Percentiles rank a stretch among this genome's conserved stretches.
These are phyloP conservation scores for Leucaena leucocephala DNA, from an alignment of 306 rosid species.

Conservation along the genomic window DNA sequence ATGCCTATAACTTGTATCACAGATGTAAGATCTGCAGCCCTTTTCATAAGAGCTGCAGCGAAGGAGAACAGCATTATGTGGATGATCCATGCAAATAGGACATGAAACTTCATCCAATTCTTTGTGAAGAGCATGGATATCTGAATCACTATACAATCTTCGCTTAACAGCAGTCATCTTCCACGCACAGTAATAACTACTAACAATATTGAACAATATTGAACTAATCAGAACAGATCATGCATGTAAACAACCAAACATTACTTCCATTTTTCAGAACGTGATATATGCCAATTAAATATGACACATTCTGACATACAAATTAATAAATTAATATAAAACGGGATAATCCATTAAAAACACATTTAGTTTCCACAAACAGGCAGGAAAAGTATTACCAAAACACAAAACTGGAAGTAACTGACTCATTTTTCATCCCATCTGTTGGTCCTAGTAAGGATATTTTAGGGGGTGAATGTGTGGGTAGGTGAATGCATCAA, in stretches of 20 bases:
- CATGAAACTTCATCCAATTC: conserved; percentile 98
- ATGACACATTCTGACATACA: conserved; percentile 19
- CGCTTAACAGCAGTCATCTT: conserved; percentile 99
- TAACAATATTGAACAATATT: conserved; percentile 78
- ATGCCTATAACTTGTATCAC: conserved; percentile 98
- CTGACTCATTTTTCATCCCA: not conserved
- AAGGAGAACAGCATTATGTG: conserved; percentile 99
- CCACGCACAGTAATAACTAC: conserved; percentile 83
- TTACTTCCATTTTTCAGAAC: conserved; percentile 29
- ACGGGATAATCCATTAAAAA: not conserved
- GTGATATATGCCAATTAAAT: conserved; percentile 19
- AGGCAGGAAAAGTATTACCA: conserved; percentile 6
- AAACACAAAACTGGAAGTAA: not conserved
- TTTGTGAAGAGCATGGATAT: conserved; percentile 85
- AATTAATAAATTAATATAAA: conserved; percentile 2
- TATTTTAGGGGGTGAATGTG: not conserved
- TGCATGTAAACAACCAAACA: conserved; percentile 33
- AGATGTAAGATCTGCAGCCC: conserved; percentile 95
- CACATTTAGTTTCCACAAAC: not conserved
- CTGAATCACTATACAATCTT: conserved; percentile 92
- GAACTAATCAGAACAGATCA: conserved; percentile 58
- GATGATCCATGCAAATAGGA: conserved; percentile 99
- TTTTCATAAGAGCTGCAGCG: conserved; percentile 95
- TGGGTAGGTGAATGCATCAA: not conserved
- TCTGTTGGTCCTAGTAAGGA: not conserved